A percentile compares a stretch with the other conserved stretches of the same genome.
Conservation (phyloP, 345 rosid species). For the Populus davidiana region DNA sequence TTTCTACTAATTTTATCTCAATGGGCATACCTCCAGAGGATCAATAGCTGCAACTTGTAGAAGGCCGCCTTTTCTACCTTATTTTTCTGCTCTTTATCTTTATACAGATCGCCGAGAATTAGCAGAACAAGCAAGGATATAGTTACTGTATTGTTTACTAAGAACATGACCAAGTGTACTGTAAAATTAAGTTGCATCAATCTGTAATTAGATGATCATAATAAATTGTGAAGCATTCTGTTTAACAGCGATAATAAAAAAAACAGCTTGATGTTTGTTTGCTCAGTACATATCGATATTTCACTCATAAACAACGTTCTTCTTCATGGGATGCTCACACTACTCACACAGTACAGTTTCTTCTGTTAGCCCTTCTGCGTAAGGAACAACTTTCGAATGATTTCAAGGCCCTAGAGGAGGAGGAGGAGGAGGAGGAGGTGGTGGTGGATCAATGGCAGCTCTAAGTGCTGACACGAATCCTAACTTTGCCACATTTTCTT, state of each 20-base stretch:
- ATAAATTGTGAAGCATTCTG: not conserved
- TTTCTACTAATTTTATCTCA: no score
- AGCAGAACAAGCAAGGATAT: no score
- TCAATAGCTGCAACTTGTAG: no score
- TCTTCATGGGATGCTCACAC: conserved; percentile 65
- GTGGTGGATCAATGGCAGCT: conserved; percentile 37
- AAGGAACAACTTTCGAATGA: conserved; percentile 40
- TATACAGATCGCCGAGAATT: no score
- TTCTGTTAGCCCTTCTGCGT: conserved; percentile 29
- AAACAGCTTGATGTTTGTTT: no score
- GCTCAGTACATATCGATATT: not conserved
- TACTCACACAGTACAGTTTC: conserved; percentile 43
- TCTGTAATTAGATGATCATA: no score
- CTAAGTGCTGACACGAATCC: conserved; percentile 52
- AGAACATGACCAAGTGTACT: no score
- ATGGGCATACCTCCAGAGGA: no score
- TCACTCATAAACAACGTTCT: conserved; percentile 51
- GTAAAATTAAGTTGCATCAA: no score
- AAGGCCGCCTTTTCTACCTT: no score
- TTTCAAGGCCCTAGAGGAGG: conserved; percentile 30
- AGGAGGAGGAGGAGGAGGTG: not conserved
- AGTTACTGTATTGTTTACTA: no score
- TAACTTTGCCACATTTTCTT: conserved; percentile 35
- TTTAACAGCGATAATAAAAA: not conserved
- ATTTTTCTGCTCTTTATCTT: no score